Evolutionary conservation across 495 filamentous ascomycete genomes (phyloP).

Genomic region (Aspergillus nidulans): DNA sequence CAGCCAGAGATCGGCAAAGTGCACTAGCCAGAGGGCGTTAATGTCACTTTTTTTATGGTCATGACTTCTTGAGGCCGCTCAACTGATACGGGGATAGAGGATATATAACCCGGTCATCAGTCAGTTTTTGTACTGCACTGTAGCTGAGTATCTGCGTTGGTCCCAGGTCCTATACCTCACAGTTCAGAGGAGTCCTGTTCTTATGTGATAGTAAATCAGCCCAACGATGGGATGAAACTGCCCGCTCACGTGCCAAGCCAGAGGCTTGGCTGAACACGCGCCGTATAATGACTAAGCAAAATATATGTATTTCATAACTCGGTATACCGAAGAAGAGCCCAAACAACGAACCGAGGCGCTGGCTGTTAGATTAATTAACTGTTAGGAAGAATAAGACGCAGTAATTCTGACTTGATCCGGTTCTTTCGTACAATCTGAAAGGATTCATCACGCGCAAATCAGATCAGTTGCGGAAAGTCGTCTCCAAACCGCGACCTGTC

Average conservation of each 20-base stretch:
- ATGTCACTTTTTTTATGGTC: not conserved
- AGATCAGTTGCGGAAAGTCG: not conserved
- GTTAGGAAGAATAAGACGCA: too few species aligned
- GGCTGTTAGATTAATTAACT: not conserved
- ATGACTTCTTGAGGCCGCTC: not conserved
- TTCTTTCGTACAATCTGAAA: not conserved
- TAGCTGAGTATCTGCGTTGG: too few species aligned
- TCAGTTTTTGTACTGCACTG: too few species aligned
- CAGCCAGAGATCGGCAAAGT: conserved; percentile 15
- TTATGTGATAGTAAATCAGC: not conserved
- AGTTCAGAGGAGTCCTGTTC: too few species aligned
- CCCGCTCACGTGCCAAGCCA: not conserved
- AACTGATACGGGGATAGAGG: too few species aligned
- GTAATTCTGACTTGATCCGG: not conserved
- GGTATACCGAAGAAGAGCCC: not conserved
- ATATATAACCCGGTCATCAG: too few species aligned
- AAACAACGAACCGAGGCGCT: not conserved
- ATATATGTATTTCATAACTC: not conserved
- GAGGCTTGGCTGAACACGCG: not conserved
- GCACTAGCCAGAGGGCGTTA: not conserved
- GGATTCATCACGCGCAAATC: not conserved
- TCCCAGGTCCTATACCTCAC: too few species aligned
- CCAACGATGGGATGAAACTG: not conserved
- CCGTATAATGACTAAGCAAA: not conserved
- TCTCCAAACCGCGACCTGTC: not conserved